These are phyloP conservation scores for Glycyrrhiza uralensis DNA, from an alignment of 306 rosid species.

Conservation along the genomic window DNA sequence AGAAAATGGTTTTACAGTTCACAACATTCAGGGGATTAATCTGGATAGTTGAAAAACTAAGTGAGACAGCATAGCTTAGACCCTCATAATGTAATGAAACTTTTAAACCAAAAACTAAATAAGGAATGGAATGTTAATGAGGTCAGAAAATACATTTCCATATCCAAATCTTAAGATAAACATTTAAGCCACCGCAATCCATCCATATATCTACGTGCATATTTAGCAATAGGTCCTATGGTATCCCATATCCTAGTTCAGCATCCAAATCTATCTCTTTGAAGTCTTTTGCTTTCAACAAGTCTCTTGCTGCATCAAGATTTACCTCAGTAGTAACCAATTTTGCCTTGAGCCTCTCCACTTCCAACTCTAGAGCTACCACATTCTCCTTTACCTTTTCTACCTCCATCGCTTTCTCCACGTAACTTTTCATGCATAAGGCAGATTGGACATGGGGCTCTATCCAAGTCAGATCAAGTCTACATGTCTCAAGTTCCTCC, in stretches of 20 bases:
- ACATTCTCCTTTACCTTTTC: not conserved
- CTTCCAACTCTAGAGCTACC: not conserved
- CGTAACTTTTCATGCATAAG: not conserved
- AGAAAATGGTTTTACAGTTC: too few species aligned
- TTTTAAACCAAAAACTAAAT: not conserved
- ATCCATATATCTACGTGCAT: too few species aligned
- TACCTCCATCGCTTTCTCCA: slow-evolving; percentile 1
- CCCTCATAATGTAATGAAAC: not conserved
- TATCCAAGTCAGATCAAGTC: slow-evolving; percentile 28
- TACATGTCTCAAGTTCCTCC: slow-evolving; percentile 22
- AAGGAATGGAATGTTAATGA: not conserved
- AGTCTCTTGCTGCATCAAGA: not conserved
- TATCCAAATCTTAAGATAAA: not conserved
- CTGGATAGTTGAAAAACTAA: too few species aligned
- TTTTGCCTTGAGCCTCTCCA: slow-evolving; percentile 1
- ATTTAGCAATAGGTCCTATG: too few species aligned
- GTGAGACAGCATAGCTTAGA: too few species aligned
- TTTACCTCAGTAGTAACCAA: not conserved
- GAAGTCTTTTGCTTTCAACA: not conserved
- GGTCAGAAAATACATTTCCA: not conserved
- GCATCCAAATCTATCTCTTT: slow-evolving; percentile 16
- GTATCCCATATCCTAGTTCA: slow-evolving; percentile 16
- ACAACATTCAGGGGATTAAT: too few species aligned
- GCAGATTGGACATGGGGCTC: slow-evolving; percentile 27
- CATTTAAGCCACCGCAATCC: not conserved